Percentiles rank a stretch among this genome's conserved stretches.
Conservation (phyloP, 768 basidiomycete genomes). For the Amanita phalloides region DNA sequence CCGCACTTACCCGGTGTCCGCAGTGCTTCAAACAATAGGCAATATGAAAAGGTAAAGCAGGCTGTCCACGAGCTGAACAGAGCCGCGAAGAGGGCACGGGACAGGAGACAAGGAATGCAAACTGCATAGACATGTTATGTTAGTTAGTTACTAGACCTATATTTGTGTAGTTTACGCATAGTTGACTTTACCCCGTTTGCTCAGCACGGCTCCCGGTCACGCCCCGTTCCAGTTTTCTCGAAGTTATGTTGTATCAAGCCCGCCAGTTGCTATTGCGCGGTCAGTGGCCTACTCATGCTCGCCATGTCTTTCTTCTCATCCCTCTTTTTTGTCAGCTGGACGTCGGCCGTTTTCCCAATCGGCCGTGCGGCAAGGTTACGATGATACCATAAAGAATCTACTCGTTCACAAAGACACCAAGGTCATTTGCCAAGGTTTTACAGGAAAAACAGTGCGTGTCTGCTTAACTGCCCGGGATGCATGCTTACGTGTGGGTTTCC, state of each 20-base stretch:
- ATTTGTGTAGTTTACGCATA: background rate
- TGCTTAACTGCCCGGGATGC: background rate
- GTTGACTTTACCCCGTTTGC: background rate
- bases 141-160: background rate
- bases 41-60: conserved; percentile 78
- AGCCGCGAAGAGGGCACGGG: conserved; percentile 63
- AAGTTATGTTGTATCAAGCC: conserved; percentile 48
- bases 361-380: conserved; percentile 66
- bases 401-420: conserved; percentile 91
- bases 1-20: conserved; percentile 8
- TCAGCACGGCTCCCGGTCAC: background rate
- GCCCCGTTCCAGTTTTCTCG: conserved; percentile 4
- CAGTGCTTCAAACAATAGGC: conserved; percentile 54
- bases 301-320: background rate
- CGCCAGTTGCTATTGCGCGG: conserved; percentile 46
- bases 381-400: conserved; percentile 84
- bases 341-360: conserved; percentile 79
- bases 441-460: conserved; percentile 81
- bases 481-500: background rate
- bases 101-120: conserved; percentile 40
- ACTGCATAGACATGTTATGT: conserved; percentile 15
- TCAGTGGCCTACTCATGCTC: conserved; percentile 18
- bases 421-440: conserved; percentile 86
- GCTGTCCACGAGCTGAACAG: conserved; percentile 62
- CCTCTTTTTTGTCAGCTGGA: conserved; percentile 31